phyloP scores from a whole-genome alignment of 1,284 basidiomycete genomes.

The Austropuccinia psidii region DNA sequence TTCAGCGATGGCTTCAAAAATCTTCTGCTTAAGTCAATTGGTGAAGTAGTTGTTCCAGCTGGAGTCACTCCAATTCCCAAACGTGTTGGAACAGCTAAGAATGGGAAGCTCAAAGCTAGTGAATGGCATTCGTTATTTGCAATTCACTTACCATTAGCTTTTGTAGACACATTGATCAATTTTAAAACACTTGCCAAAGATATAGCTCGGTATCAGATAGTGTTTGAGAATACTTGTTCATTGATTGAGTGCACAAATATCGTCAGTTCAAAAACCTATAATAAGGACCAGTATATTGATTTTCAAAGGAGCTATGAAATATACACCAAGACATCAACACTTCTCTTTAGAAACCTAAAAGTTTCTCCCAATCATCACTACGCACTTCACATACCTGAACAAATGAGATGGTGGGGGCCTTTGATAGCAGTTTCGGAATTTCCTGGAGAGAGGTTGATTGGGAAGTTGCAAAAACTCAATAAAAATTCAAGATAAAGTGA shows the following conservation, averaged over 20 bases:
- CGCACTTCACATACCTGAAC: conserved; percentile 21
- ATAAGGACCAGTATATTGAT: background rate
- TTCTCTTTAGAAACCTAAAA: background rate
- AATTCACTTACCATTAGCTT: too few species aligned
- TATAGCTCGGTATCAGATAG: background rate
- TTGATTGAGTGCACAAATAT: conserved; percentile 5
- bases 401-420: conserved; percentile 10
- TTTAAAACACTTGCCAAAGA: background rate
- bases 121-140: too few species aligned
- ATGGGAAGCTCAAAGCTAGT: too few species aligned
- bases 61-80: too few species aligned
- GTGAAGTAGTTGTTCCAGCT: too few species aligned
- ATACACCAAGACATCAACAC: background rate
- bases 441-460: conserved; percentile 6
- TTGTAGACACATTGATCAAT: background rate
- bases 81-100: too few species aligned
- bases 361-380: conserved; percentile 30
- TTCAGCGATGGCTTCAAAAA: background rate
- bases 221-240: background rate
- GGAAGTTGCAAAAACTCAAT: conserved; percentile 24
- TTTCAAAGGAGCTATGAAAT: background rate
- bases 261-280: background rate
- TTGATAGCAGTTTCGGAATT: background rate
- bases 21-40: background rate
- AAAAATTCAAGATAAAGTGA: too few species aligned